phyloP scores from a whole-genome alignment of 1,284 basidiomycete genomes.

The Rhodotorula glutinis region DNA sequence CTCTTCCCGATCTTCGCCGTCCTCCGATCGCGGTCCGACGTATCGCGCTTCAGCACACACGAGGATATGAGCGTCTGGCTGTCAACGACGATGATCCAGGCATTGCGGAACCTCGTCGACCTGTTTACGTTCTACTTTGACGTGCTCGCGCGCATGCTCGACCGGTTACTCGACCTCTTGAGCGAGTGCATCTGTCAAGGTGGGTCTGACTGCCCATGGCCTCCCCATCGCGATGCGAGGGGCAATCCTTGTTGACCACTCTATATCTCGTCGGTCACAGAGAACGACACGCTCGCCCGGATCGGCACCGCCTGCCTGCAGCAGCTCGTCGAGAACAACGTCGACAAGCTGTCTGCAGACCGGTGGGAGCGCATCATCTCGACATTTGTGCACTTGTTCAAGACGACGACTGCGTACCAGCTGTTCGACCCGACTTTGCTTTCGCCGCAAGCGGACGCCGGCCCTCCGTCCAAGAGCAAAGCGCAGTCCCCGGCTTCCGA shows the following conservation, averaged over 20 bases:
- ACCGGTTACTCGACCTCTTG: slow-evolving; percentile 85
- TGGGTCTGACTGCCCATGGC: slow-evolving; percentile 48
- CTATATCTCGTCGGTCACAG: slow-evolving; percentile 52
- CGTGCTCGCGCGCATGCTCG: slow-evolving; percentile 81
- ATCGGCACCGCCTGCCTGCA: slow-evolving; percentile 98
- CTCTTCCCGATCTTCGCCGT: slow-evolving; percentile 99
- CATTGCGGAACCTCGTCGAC: slow-evolving; percentile 89
- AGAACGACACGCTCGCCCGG: slow-evolving; percentile 95
- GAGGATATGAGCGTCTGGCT: slow-evolving; percentile 99
- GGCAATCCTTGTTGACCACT: too few species aligned
- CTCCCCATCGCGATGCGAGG: too few species aligned
- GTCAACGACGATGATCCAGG: slow-evolving; percentile 98
- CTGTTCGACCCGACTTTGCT: slow-evolving; percentile 87
- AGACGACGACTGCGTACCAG: slow-evolving; percentile 95
- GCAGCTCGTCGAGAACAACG: slow-evolving; percentile 91
- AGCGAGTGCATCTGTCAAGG: slow-evolving; percentile 99
- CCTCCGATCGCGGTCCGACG: slow-evolving; percentile 72
- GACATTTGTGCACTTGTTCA: slow-evolving; percentile 92
- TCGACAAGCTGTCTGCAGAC: slow-evolving; percentile 74
- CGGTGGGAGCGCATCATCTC: slow-evolving; percentile 91
- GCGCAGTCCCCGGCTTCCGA: slow-evolving; percentile 50
- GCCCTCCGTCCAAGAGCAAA: slow-evolving; percentile 1
- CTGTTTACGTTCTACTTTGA: slow-evolving; percentile 96
- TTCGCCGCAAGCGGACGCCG: slow-evolving; percentile 46
- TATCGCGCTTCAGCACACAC: slow-evolving; percentile 89